Conservation (phyloP, 2,329 filamentous ascomycete genomes). For the Alternaria solani region DNA sequence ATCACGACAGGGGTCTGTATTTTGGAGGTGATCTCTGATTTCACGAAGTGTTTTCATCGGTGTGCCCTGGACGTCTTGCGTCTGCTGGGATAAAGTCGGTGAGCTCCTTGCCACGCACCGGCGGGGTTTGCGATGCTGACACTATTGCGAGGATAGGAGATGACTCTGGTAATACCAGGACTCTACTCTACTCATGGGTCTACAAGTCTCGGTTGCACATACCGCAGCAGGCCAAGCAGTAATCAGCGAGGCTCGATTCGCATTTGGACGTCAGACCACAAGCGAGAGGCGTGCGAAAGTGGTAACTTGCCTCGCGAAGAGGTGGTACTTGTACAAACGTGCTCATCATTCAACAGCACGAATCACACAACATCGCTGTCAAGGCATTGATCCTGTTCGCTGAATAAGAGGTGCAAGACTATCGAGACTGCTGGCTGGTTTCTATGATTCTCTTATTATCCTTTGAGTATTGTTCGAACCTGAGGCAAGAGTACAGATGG, state of each 20-base stretch:
- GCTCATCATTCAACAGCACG: background rate
- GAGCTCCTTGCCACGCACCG: background rate
- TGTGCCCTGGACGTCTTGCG: background rate
- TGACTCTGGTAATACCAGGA: background rate
- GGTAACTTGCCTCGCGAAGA: background rate
- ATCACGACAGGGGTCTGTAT: conserved; percentile 13
- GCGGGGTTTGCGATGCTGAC: background rate
- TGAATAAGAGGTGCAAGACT: background rate
- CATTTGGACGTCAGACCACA: background rate
- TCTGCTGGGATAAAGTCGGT: background rate
- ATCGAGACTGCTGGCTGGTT: background rate
- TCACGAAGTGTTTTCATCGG: background rate
- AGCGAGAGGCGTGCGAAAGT: background rate
- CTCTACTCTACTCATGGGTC: too few relatives aligned
- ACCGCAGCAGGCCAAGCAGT: background rate
- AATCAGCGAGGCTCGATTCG: background rate
- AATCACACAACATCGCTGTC: background rate
- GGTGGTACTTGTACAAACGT: background rate
- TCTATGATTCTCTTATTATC: too few relatives aligned
- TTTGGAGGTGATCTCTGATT: background rate
- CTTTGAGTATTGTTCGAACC: too few relatives aligned
- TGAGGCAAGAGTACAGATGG: background rate
- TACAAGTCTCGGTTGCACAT: background rate
- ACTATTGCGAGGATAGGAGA: background rate
- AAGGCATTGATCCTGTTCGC: background rate